Evolutionary conservation across 2,329 filamentous ascomycete genomes (phyloP).

Genomic region (Chrysoporthe deuterocubensis): DNA sequence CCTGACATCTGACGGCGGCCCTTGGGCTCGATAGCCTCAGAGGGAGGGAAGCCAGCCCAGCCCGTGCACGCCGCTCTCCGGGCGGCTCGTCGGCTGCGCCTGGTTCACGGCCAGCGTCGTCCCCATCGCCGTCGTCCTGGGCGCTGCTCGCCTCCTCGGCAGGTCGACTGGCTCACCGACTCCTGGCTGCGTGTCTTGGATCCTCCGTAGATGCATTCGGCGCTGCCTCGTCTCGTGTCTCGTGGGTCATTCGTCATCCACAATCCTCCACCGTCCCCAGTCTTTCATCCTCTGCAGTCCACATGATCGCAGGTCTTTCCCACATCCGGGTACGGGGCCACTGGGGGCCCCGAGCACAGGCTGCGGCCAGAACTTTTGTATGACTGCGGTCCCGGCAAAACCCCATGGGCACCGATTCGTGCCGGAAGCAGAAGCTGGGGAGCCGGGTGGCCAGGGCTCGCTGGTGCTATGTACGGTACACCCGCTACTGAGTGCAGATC

Average conservation of each 20-base stretch:
- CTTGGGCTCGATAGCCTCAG: too few relatives aligned
- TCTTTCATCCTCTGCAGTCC: background rate
- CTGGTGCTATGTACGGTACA: background rate
- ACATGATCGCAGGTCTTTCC: background rate
- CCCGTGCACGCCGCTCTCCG: background rate
- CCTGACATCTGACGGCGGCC: too few relatives aligned
- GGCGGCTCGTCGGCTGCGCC: background rate
- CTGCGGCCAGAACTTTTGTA: background rate
- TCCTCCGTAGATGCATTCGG: background rate
- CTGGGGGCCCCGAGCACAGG: background rate
- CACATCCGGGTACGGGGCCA: background rate
- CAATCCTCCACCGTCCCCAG: slow-evolving; percentile 4
- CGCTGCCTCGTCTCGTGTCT: background rate
- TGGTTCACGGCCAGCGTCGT: background rate
- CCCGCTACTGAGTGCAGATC: background rate
- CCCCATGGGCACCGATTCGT: slow-evolving; percentile 4
- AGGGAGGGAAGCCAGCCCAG: too few relatives aligned
- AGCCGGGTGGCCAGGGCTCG: background rate
- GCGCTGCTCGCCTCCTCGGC: background rate
- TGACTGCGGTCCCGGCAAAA: background rate
- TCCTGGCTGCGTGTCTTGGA: background rate
- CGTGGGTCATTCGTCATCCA: slow-evolving; percentile 3
- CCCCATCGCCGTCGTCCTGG: background rate
- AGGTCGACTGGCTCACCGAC: background rate
- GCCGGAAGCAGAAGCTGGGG: background rate